Base-by-base conservation (phyloP, 345 rosid genomes). In the Excoecaria agallocha region DNA sequence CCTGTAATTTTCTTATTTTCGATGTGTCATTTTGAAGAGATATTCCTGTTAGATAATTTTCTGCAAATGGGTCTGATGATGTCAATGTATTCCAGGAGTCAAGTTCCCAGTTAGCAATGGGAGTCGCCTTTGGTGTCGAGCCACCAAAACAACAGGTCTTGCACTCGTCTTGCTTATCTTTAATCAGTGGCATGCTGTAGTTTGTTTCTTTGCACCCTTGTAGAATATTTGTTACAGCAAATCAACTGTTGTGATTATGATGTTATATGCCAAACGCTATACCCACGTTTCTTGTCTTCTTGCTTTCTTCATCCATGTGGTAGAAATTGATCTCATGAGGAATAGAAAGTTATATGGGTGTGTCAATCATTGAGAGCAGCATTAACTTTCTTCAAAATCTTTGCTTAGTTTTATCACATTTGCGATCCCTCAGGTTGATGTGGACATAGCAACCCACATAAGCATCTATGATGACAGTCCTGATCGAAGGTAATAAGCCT, bases 61-160 rank as follows among this genome's bases (percentile, higher is more conserved):
- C 64, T 37, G 50, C 67, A 41, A 71, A 22, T 73, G 13, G 71
- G 59, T 69, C 48, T 74, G 67, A 61, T 62, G n/a, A 37, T 58
- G 75, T 77, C 78, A 73, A 56, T 60, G 77, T 59, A 78, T 49
- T 80, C 73, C 85, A 95, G 99, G 99, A 95, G 84, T 93, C 99
- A 76, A 93, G 99, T 81, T 85, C 99, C 37, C 97, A 93, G 80
- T 83, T 95, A 73, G 99, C 99, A 59, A 85, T 95, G 97, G 99
- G 99, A 71, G 87, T 73, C 64, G 98, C 98, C 78, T 95, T 95
- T 50, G 99, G 99, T 69, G 87, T 87, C 70, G 86, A 82, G 73
- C 96, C 96, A 30, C 99, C 98, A 43, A 74, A 84, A 73, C 73
- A 87, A 74, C 78, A 71, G 97, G 98, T 86, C 46, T 67, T 48